These are phyloP conservation scores for Aspergillus sp. DNA, from an alignment of 2,329 filamentous ascomycete species.

Conservation along the genomic window DNA sequence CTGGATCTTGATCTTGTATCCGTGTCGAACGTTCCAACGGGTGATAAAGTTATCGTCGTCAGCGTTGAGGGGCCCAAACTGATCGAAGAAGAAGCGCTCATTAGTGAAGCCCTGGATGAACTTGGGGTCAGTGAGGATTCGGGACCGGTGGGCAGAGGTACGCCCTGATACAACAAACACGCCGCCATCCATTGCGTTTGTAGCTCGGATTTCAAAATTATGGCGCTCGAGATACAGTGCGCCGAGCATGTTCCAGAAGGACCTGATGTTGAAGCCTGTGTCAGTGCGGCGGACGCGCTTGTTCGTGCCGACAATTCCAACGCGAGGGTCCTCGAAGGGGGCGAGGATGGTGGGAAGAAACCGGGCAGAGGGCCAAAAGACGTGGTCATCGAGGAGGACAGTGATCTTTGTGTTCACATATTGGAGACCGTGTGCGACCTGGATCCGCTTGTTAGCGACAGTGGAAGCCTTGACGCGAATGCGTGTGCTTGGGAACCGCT, in stretches of 20 bases:
- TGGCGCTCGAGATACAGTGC: conserved; percentile 61
- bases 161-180: conserved; percentile 60
- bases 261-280: conserved; percentile 12
- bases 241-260: conserved; percentile 56
- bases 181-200: conserved; percentile 58
- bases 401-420: conserved; percentile 43
- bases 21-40: conserved; percentile 50
- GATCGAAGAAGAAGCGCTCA: conserved; percentile 52
- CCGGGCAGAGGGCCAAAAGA: conserved; percentile 46
- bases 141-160: conserved; percentile 53
- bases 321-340: conserved; percentile 43
- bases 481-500: background rate
- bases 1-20: conserved; percentile 58
- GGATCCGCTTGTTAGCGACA: conserved; percentile 50
- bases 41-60: conserved; percentile 66
- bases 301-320: conserved; percentile 58
- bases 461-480: conserved; percentile 30
- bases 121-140: conserved; percentile 46
- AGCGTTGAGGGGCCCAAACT: conserved; percentile 48
- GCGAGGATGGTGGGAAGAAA: conserved; percentile 48
- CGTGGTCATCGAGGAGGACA: conserved; percentile 54
- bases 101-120: conserved; percentile 49
- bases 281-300: conserved; percentile 52
- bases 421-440: conserved; percentile 45
- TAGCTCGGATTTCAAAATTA: conserved; percentile 61